Evolutionary conservation across 208 protist species (phyloP), one percentile per base, ranked within the genome.

Genomic region (Leishmania tarentolae): DNA sequence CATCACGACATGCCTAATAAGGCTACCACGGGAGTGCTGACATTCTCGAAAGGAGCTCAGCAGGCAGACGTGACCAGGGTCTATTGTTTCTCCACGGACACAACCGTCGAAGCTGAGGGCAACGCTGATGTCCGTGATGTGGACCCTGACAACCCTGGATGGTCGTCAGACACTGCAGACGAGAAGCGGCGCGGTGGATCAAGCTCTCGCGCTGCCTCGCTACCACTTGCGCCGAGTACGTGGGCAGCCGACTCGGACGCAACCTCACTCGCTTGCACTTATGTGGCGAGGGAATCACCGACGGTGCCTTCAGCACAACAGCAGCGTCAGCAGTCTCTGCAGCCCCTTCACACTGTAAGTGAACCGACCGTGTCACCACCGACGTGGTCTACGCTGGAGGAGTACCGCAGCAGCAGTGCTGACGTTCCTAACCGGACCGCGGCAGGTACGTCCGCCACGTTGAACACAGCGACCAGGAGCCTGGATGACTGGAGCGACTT

Each of bases 381-480:
- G 42, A 79, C 76, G 40, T 82, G 69, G 61, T 85, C 82, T 9
- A 81, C 77, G 21, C 76, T 81, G 53, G 82, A 85, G 50, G 82
- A 81, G 63, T 81, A 81, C 61, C 77, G 61, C 72, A 85, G 76
- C 28, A 69, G 77, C 37, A 59, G 46, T 44, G 56, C 42, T 59
- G 56, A 77, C 40, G 35, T 17, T 68, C 40, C 37, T 42, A 31
- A 65, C 66, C 35, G 15, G 19, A 15, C 37, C 24, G 9, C 74
- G 8, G 42, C 15, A 17, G n/a, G 31, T 47, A 35, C 50, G 28
- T 72, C 57, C 37, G 21, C 57, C 47, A 40, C 35, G 17, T 42
- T 47, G n/a, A 68, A 72, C 5, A 68, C 24, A 44, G 75, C 75
- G 9, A 56, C 68, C 5, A 28, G 61, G 37, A 84, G 76, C n/a